Conservation (phyloP, 1,139 yeast genomes). For the Wickerhamiella pararugosa region DNA sequence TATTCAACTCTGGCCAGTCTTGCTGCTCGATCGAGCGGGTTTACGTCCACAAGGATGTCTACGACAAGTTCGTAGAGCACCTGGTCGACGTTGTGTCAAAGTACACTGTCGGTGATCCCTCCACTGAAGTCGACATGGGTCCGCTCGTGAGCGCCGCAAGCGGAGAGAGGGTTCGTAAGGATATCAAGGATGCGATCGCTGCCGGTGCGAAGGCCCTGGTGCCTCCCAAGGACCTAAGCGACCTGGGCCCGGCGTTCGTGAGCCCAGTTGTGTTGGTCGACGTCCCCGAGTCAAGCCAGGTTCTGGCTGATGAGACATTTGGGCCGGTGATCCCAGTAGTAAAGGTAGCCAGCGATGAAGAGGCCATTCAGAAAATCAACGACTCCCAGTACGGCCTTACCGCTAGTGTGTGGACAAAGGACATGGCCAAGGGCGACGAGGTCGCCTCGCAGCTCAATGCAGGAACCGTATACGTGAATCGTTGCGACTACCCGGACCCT, state of each 20-base stretch:
- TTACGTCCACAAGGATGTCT: constrained; percentile 53
- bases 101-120: constrained; percentile 51
- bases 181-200: constrained; percentile 52
- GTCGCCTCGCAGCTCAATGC: constrained; percentile 60
- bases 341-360: constrained; percentile 27
- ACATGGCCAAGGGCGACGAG: constrained; percentile 35
- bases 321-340: constrained; percentile 33
- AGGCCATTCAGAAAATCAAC: constrained; percentile 25
- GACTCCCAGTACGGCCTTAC: constrained; percentile 35
- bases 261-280: constrained; percentile 70
- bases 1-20: constrained; percentile 77
- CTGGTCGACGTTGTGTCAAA: constrained; percentile 46
- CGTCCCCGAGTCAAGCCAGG: constrained; percentile 28
- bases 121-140: constrained; percentile 51
- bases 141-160: constrained; percentile 68
- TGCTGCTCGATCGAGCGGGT: constrained; percentile 84
- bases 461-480: constrained; percentile 78
- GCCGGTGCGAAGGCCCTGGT: constrained; percentile 55
- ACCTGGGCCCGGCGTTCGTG: constrained; percentile 51
- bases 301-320: constrained; percentile 68
- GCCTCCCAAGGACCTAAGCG: constrained; percentile 20
- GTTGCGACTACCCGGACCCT: constrained; percentile 68
- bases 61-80: constrained; percentile 50
- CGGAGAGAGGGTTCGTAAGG: constrained; percentile 53
- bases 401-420: constrained; percentile 40